Conservation (phyloP, 1,284 basidiomycete genomes). For the Ganoderma boninense region DNA sequence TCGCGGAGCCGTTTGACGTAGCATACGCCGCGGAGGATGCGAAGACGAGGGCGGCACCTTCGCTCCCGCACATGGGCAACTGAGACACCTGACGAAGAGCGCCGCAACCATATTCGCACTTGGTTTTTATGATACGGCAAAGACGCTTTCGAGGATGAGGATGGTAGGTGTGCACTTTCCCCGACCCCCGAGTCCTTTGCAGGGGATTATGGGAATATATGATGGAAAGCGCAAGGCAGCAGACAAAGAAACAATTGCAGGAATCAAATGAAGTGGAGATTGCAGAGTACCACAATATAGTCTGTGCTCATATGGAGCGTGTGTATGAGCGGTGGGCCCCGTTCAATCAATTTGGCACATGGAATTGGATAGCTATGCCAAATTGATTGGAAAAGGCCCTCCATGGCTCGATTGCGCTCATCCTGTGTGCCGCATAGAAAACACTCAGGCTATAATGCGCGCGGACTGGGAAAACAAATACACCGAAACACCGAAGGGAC, state of each 20-base stretch:
- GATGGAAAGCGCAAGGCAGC: neutral
- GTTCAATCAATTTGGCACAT: neutral
- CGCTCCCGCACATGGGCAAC: neutral
- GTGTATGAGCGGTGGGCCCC: neutral
- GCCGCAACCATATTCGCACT: neutral
- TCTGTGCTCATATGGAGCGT: neutral
- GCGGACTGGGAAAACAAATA: neutral
- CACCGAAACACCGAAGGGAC: slow-evolving; percentile 11
- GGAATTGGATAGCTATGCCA: neutral
- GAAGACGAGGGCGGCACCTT: neutral
- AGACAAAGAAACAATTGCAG: neutral
- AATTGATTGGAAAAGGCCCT: neutral
- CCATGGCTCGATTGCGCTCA: neutral
- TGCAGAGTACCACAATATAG: neutral
- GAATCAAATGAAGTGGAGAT: neutral
- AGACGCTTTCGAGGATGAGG: neutral
- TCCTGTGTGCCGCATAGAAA: neutral
- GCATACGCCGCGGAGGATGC: neutral
- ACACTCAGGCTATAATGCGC: neutral
- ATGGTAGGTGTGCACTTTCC: neutral
- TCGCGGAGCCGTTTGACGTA: neutral
- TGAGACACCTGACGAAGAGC: neutral
- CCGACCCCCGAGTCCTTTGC: neutral
- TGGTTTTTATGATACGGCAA: neutral
- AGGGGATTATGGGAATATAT: neutral